Evolutionary conservation across 2,329 filamentous ascomycete species (phyloP), one percentile per base, ranked within the genome.

Genomic region (Cryphonectria radicalis): DNA sequence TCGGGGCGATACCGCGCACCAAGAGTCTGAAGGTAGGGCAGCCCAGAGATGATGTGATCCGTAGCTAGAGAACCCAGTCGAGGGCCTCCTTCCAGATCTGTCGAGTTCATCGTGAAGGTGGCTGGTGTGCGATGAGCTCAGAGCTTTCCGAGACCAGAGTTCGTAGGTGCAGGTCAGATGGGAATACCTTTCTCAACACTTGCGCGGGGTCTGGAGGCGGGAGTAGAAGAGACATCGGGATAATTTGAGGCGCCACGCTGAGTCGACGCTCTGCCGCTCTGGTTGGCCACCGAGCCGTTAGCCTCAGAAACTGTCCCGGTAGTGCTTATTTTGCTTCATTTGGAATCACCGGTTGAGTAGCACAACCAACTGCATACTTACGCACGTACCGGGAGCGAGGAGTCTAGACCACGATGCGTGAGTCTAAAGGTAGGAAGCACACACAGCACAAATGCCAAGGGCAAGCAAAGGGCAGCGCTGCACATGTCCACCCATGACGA

Each of bases 1-100:
- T 72, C 70, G 13, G 70, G 70, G 3, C 70, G 67, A 67, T 70
- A 70, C 5, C 37, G 25, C 19, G 63, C n/a, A 46, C 70, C 28
- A 19, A 2, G 11, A 7, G 57, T 53, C 10, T 43, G 40, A 10
- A 66, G n/a, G 3, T 72, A 35, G 13, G 59, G 17, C 46, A 72
- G n/a, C 42, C 43, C 40, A 17, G 69, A 62, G 22, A 42, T 46
- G 25, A 42, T 55, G 22, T 67, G 25, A 22, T 50, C 6, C 13
- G 57, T 3, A 35, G 37, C 63, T 22, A 22, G 46, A 3, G 55
- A 28, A 4, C 35, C 66, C 8, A 37, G 14, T 1, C 40, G 4
- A n/a, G 53, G 8, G 4, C 55, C 37, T n/a, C 67, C 37, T 60
- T 37, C 22, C 17, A 37, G 46, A 22, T 35, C 43, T 57, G 70